These are phyloP conservation scores for Alternaria hordeiaustralica DNA, from an alignment of 2,329 filamentous ascomycete genomes.

Conservation along the genomic window DNA sequence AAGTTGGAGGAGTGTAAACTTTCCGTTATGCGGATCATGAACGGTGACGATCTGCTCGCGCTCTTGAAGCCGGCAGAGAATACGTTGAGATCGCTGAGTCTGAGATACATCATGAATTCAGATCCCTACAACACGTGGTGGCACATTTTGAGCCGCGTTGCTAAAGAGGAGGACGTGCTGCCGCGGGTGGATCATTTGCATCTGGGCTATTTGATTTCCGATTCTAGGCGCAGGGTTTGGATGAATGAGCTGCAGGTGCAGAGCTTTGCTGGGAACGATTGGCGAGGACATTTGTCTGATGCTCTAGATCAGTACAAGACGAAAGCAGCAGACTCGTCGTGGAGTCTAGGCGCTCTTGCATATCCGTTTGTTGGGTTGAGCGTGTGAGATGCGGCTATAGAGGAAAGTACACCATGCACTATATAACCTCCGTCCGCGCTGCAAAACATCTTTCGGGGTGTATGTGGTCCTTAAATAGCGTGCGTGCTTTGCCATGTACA, in stretches of 20 bases:
- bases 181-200: constrained; percentile 13
- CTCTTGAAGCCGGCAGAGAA: constrained; percentile 19
- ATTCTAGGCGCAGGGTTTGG: neutral
- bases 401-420: neutral
- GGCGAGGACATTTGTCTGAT: constrained; percentile 10
- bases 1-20: constrained; percentile 23
- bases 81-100: constrained; percentile 15
- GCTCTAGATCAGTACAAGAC: constrained; percentile 2
- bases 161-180: constrained; percentile 1
- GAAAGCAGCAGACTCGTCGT: constrained; percentile 20
- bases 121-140: constrained; percentile 20
- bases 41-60: constrained; percentile 12
- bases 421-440: neutral
- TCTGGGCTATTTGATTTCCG: constrained; percentile 18
- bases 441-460: neutral
- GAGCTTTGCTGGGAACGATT: constrained; percentile 5
- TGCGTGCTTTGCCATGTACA: neutral
- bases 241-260: constrained; percentile 12
- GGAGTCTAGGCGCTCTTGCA: constrained; percentile 24
- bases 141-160: constrained; percentile 18
- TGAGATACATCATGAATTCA: constrained; percentile 20
- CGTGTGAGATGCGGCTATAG: neutral
- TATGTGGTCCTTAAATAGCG: neutral
- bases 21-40: constrained; percentile 21
- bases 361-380: constrained; percentile 27